A percentile compares a stretch with the other conserved stretches of the same genome.
These are phyloP conservation scores for Brassica cretica DNA, from an alignment of 345 rosid species.

Conservation along the genomic window DNA sequence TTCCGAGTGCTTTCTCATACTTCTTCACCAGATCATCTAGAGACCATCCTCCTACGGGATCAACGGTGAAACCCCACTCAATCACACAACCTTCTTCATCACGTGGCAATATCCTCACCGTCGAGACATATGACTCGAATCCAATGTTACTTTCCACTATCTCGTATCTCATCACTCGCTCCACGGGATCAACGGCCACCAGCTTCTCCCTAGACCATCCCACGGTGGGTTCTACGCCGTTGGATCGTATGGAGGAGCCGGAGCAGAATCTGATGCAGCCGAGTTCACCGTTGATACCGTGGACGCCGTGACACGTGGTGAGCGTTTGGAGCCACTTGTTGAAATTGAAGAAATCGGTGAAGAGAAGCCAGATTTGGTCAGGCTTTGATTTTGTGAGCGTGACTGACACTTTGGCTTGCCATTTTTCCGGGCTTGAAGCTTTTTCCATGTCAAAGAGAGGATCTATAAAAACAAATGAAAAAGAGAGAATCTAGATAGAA, in stretches of 20 bases:
- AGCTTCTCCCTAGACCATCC: constrained; percentile 63
- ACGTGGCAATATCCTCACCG: constrained; percentile 42
- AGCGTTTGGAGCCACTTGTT: constrained; percentile 50
- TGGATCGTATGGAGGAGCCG: constrained; percentile 46
- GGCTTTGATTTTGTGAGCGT: constrained; percentile 40
- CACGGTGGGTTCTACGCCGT: background rate
- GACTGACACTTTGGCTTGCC: constrained; percentile 52
- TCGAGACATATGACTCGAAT: constrained; percentile 54
- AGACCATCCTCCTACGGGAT: constrained; percentile 55
- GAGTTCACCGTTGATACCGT: constrained; percentile 57
- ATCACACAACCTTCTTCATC: constrained; percentile 50
- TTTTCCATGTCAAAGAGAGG: constrained; percentile 35
- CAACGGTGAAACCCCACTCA: constrained; percentile 59
- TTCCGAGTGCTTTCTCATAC: constrained; percentile 23
- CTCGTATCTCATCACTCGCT: constrained; percentile 48
- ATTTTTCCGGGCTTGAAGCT: constrained; percentile 34
- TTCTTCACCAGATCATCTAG: constrained; percentile 44
- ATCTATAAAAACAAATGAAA: background rate
- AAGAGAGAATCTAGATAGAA: background rate
- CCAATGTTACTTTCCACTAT: constrained; percentile 61
- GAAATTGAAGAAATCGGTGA: constrained; percentile 58
- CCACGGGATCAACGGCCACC: constrained; percentile 42
- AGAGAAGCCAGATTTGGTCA: constrained; percentile 55
- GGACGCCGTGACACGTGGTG: constrained; percentile 47
- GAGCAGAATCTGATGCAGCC: constrained; percentile 59